Base-by-base conservation (phyloP, 2,329 filamentous ascomycete species). In the Diaporthe sp. region DNA sequence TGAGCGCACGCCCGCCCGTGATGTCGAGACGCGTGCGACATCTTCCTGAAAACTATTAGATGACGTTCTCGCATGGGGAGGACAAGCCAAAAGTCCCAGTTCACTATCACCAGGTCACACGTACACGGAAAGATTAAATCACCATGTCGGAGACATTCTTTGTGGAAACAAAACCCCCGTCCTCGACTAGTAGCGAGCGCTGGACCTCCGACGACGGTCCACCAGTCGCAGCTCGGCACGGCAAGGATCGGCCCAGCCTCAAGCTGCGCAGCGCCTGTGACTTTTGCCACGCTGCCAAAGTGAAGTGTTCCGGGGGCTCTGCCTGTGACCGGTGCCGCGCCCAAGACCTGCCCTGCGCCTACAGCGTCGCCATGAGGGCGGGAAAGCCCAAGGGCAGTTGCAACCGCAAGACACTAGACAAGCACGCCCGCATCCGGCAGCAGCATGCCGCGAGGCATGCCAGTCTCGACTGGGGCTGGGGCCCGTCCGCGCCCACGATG, bases 321-420 rank as follows among this genome's bases (percentile, higher is more conserved):
- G 60, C 39, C 25, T 65, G 60, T 46, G 60, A 65, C 13, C 39
- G 60, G 15, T 65, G 60, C 4, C 60, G 25, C 10, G 8, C 39
- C 9, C 60, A 65, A 31, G 60, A 65, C 17, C 39, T 65, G 42
- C 60, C 60, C 25, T 65, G 60, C 4, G 12, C 39, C 5, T 65
- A 65, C 15, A 65, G 60, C 25, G 42, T 46, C 25, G 60, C 60
- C 3, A 46, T 65, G 60, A 46, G 60, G 25, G 60, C 60, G 17
- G 60, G 60, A 25, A 65, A 65, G 25, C 60, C 60, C n/a, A 65
- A 65, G 60, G 60, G 60, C 42, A 65, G 60, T 1, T 65, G 60
- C 25, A 65, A 65, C 39, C 60, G 60, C 25, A 65, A 65, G 42
- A 65, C 60, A 3, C 60, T 46, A 1, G 60, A 65, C 60, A 65